Conservation (phyloP, 1,139 yeast species). For the Saccharomycopsis hybrid region DNA sequence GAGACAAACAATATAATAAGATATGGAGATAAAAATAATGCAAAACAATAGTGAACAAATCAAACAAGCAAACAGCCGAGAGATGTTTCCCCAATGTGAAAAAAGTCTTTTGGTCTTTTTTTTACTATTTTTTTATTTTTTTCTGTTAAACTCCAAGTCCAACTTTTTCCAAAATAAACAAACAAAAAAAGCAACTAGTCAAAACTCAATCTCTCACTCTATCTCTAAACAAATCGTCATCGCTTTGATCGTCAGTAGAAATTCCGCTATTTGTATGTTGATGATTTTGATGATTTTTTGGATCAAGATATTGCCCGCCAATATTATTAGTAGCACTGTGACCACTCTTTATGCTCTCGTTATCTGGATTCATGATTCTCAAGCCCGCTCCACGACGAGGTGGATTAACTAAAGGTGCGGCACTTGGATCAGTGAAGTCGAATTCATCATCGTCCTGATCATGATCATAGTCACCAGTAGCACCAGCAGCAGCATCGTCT, state of each 20-base stretch:
- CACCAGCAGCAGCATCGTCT: background rate
- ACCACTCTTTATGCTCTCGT: conserved; percentile 5
- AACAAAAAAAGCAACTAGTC: too few species aligned
- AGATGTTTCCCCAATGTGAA: too few species aligned
- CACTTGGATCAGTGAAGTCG: conserved; percentile 4
- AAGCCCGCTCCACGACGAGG: conserved; percentile 14
- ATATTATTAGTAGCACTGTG: background rate
- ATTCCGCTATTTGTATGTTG: background rate
- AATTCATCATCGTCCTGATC: conserved; percentile 13
- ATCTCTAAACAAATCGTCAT: conserved; percentile 15
- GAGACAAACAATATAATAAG: too few species aligned
- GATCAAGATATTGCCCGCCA: conserved; percentile 1
- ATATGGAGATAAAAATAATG: too few species aligned
- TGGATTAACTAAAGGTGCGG: background rate
- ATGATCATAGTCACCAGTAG: background rate
- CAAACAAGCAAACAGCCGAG: too few species aligned
- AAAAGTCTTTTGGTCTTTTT: too few species aligned
- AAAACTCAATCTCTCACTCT: conserved; percentile 8
- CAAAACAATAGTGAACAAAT: too few species aligned
- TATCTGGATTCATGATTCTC: conserved; percentile 20
- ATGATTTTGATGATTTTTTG: background rate
- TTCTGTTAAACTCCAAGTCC: too few species aligned
- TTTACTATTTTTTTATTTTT: too few species aligned
- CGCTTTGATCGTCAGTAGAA: conserved; percentile 3
- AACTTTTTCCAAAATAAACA: too few species aligned